Conservation (phyloP, 495 filamentous ascomycete species). For the Penicillium cataractarum region DNA sequence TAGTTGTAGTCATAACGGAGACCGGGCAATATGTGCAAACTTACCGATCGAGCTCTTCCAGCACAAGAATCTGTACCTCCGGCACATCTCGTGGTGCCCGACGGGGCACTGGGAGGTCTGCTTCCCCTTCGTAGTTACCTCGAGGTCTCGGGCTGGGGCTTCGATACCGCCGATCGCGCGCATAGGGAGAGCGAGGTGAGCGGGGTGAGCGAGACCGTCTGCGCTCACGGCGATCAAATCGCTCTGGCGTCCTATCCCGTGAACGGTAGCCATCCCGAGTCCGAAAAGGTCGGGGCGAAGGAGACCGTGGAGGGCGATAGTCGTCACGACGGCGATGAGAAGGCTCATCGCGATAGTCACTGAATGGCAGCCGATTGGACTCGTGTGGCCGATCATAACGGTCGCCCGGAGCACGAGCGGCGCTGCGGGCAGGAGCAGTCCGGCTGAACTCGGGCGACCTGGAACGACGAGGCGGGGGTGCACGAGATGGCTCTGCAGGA, state of each 20-base stretch:
- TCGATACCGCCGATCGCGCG: slow-evolving; percentile 63
- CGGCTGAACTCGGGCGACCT: slow-evolving; percentile 72
- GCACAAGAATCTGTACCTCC: slow-evolving; percentile 85
- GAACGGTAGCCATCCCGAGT: slow-evolving; percentile 72
- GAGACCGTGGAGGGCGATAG: slow-evolving; percentile 64
- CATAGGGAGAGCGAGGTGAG: slow-evolving; percentile 59
- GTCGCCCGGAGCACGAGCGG: slow-evolving; percentile 39
- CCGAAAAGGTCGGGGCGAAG: slow-evolving; percentile 61
- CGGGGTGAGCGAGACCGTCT: slow-evolving; percentile 68
- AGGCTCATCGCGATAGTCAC: slow-evolving; percentile 55
- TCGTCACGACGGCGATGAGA: slow-evolving; percentile 60
- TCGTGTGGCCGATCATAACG: slow-evolving; percentile 51
- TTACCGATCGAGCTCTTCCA: slow-evolving; percentile 76
- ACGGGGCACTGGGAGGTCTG: slow-evolving; percentile 69
- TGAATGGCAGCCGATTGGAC: slow-evolving; percentile 42
- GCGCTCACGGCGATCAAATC: slow-evolving; percentile 62
- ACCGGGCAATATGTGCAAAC: slow-evolving; percentile 21
- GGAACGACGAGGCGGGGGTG: slow-evolving; percentile 56
- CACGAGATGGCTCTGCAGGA: slow-evolving; percentile 43
- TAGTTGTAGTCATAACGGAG: slow-evolving; percentile 7
- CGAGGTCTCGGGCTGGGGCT: slow-evolving; percentile 66
- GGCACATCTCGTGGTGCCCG: slow-evolving; percentile 78
- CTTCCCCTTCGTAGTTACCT: slow-evolving; percentile 57
- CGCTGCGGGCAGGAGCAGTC: slow-evolving; percentile 45
- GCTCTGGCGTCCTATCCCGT: slow-evolving; percentile 57